phyloP scores from a whole-genome alignment of 768 basidiomycete genomes.

The Collybia sordida region DNA sequence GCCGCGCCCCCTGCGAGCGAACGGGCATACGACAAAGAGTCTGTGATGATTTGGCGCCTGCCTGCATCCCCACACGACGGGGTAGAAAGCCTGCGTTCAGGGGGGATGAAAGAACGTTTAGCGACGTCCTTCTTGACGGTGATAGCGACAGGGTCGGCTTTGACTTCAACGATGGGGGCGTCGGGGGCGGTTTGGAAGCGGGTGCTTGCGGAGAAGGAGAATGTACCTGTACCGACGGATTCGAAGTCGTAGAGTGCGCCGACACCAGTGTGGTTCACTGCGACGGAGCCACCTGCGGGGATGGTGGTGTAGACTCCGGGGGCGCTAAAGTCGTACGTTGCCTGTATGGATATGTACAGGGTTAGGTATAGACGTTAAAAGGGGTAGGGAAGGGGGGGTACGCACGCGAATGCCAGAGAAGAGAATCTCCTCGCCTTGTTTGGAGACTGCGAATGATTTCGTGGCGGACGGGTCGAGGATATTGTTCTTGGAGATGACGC shows the following conservation, averaged over 20 bases:
- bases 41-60: too few species aligned
- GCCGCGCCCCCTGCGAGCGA: too few species aligned
- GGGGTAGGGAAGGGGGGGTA: background rate
- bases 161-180: background rate
- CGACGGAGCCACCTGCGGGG: slow-evolving; percentile 7
- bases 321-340: slow-evolving; percentile 4
- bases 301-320: slow-evolving; percentile 8
- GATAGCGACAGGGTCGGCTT: background rate
- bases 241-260: slow-evolving; percentile 9
- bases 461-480: slow-evolving; percentile 5
- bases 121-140: slow-evolving; percentile 3
- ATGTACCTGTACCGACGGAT: slow-evolving; percentile 4
- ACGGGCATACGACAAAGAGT: too few species aligned
- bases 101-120: slow-evolving; percentile 3
- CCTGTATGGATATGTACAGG: background rate
- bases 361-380: background rate
- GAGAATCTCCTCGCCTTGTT: background rate
- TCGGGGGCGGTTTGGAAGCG: slow-evolving; percentile 6
- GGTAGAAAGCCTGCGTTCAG: background rate
- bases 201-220: slow-evolving; percentile 3
- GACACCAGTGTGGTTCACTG: slow-evolving; percentile 10
- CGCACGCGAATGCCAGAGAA: slow-evolving; percentile 7
- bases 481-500: slow-evolving; percentile 9
- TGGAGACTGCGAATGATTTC: slow-evolving; percentile 6
- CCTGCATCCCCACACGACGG: background rate